phyloP scores from a whole-genome alignment of 2,329 filamentous ascomycete genomes.

The Cytospora piceae region DNA sequence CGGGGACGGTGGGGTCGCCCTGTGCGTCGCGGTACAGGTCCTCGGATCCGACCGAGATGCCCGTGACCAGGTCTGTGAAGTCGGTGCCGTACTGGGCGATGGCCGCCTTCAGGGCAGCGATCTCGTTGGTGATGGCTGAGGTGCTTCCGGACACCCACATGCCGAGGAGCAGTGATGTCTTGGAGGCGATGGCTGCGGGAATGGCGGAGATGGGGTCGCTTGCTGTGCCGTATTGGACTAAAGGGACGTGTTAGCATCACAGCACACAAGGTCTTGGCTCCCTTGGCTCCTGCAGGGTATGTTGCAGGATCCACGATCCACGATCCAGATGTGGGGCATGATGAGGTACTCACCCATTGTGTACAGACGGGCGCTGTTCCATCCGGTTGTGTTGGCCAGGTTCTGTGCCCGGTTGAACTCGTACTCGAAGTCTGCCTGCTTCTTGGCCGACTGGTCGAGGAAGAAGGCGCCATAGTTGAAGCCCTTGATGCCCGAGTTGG shows the following conservation, averaged over 20 bases:
- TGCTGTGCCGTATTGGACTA: slow-evolving; percentile 63
- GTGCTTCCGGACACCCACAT: slow-evolving; percentile 66
- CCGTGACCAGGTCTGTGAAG: slow-evolving; percentile 62
- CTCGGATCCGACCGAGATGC: slow-evolving; percentile 69
- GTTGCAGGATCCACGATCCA: slow-evolving; percentile 6
- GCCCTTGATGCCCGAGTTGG: slow-evolving; percentile 53
- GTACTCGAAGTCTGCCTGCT: slow-evolving; percentile 67
- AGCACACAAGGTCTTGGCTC: background rate
- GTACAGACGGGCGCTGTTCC: slow-evolving; percentile 74
- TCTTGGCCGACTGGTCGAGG: slow-evolving; percentile 62
- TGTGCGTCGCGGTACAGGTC: slow-evolving; percentile 68
- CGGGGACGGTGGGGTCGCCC: slow-evolving; percentile 57
- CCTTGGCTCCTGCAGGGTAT: background rate
- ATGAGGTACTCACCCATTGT: slow-evolving; percentile 55
- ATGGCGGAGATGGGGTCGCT: slow-evolving; percentile 80
- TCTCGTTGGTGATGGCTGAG: slow-evolving; percentile 61
- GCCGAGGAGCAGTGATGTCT: slow-evolving; percentile 63
- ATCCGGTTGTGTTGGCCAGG: slow-evolving; percentile 66
- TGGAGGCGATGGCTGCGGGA: slow-evolving; percentile 67
- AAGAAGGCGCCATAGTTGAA: slow-evolving; percentile 76
- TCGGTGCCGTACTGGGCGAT: slow-evolving; percentile 54
- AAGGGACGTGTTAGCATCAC: slow-evolving; percentile 5
- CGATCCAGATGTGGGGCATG: slow-evolving; percentile 7
- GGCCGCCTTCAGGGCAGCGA: slow-evolving; percentile 61
- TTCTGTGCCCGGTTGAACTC: slow-evolving; percentile 69